These are phyloP conservation scores for Chiua sp. DNA, from an alignment of 1,284 basidiomycete species.

Conservation along the genomic window DNA sequence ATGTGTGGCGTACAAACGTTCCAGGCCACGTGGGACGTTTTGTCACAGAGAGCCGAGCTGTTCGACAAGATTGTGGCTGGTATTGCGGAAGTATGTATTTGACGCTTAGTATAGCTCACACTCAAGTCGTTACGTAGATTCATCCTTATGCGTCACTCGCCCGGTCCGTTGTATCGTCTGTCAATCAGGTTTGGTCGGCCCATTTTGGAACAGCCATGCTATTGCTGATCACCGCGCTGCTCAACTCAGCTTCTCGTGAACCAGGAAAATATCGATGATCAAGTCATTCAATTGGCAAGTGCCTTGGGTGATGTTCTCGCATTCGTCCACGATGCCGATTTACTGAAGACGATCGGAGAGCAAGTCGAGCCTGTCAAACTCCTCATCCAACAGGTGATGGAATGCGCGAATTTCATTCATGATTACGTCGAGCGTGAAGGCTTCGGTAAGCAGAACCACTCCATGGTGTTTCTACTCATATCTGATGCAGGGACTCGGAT, in stretches of 20 bases:
- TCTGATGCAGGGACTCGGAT: neutral
- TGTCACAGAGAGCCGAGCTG: neutral
- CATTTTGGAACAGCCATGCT: neutral
- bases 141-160: neutral
- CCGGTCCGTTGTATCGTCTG: neutral
- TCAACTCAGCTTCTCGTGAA: neutral
- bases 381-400: constrained; percentile 1
- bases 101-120: too few relatives aligned
- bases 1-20: neutral
- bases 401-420: neutral
- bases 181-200: neutral
- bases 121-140: neutral
- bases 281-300: neutral
- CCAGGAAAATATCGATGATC: neutral
- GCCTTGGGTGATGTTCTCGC: neutral
- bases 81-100: neutral
- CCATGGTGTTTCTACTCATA: neutral
- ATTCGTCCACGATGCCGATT: neutral
- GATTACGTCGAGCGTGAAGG: neutral
- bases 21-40: neutral
- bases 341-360: neutral
- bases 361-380: neutral
- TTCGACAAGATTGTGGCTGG: neutral
- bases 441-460: neutral
- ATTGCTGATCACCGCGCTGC: neutral